Evolutionary conservation across 2,329 filamentous ascomycete genomes (phyloP).

Genomic region (Akanthomyces lecanii): DNA sequence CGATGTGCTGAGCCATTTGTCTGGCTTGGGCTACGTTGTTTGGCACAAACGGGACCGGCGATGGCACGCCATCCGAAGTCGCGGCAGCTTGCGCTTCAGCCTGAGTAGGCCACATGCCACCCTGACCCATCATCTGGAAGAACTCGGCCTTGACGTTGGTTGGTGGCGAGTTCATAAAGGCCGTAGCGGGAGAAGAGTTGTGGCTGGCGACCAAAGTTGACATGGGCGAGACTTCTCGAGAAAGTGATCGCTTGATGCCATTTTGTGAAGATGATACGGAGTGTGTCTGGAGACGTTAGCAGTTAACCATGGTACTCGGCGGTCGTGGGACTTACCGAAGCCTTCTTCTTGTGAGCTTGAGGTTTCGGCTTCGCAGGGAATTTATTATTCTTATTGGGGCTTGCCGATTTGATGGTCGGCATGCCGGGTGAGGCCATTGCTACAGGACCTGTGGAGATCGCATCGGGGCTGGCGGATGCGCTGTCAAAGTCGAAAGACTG

Average conservation of each 20-base stretch:
- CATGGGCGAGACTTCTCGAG: slow-evolving; percentile 52
- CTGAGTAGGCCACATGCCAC: slow-evolving; percentile 35
- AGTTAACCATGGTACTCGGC: neutral
- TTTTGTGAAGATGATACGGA: slow-evolving; percentile 49
- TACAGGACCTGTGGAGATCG: slow-evolving; percentile 23
- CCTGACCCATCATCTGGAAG: slow-evolving; percentile 29
- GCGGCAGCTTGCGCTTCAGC: slow-evolving; percentile 24
- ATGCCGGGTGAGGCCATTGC: slow-evolving; percentile 42
- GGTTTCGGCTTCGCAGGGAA: slow-evolving; percentile 24
- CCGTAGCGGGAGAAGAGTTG: slow-evolving; percentile 44
- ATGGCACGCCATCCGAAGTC: slow-evolving; percentile 25
- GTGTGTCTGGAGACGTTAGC: slow-evolving; percentile 43
- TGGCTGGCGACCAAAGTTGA: slow-evolving; percentile 50
- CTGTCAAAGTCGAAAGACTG: slow-evolving; percentile 55
- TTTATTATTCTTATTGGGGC: slow-evolving; percentile 24
- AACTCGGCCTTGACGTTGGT: slow-evolving; percentile 39
- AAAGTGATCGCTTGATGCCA: slow-evolving; percentile 42
- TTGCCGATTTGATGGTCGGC: slow-evolving; percentile 36
- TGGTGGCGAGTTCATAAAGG: slow-evolving; percentile 46
- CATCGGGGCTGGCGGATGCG: slow-evolving; percentile 53
- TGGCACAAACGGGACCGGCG: slow-evolving; percentile 23
- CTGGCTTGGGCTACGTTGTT: slow-evolving; percentile 26
- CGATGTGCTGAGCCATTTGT: slow-evolving; percentile 30
- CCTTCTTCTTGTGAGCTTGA: slow-evolving; percentile 35
- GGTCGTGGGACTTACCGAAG: slow-evolving; percentile 37